A percentile compares a stretch with the other conserved stretches of the same genome.
Conservation (phyloP, 257 asterid species). For the Plantago elongata region DNA sequence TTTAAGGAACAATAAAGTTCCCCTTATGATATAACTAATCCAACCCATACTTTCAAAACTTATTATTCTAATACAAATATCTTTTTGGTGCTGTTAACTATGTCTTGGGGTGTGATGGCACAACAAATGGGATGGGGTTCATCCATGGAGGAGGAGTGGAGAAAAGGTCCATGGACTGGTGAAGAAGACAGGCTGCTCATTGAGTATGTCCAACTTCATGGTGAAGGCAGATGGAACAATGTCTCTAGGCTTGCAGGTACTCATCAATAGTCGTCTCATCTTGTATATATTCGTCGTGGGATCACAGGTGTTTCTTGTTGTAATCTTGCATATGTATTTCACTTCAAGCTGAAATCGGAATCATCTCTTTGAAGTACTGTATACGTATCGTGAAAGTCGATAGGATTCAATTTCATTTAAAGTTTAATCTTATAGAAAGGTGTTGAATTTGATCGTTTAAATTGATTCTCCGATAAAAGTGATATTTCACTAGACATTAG, state of each 20-base stretch:
- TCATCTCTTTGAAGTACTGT: neutral
- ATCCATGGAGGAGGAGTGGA: conserved; percentile 57
- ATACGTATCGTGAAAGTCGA: neutral
- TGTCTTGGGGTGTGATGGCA: conserved; percentile 46
- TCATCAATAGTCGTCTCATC: neutral
- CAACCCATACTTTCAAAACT: neutral
- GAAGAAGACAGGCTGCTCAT: conserved; percentile 75
- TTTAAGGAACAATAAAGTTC: conserved; percentile 19
- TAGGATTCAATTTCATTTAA: too few relatives aligned
- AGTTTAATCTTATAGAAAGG: too few relatives aligned
- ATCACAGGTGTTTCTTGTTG: too few relatives aligned
- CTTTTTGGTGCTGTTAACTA: conserved; percentile 6
- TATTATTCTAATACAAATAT: neutral
- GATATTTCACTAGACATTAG: neutral
- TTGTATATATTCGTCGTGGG: neutral
- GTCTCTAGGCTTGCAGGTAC: conserved; percentile 74
- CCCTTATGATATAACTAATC: too few relatives aligned
- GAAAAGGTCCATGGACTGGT: conserved; percentile 92
- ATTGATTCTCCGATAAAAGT: neutral
- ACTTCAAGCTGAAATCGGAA: neutral
- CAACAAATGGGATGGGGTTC: conserved; percentile 51
- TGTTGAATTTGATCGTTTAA: too few relatives aligned
- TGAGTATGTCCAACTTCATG: conserved; percentile 75
- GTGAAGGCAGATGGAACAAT: conserved; percentile 95
- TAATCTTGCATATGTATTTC: neutral